Percentiles rank a stretch among this genome's conserved stretches.
These are phyloP conservation scores for Salix suchowensis DNA, from an alignment of 345 rosid species.

Conservation along the genomic window DNA sequence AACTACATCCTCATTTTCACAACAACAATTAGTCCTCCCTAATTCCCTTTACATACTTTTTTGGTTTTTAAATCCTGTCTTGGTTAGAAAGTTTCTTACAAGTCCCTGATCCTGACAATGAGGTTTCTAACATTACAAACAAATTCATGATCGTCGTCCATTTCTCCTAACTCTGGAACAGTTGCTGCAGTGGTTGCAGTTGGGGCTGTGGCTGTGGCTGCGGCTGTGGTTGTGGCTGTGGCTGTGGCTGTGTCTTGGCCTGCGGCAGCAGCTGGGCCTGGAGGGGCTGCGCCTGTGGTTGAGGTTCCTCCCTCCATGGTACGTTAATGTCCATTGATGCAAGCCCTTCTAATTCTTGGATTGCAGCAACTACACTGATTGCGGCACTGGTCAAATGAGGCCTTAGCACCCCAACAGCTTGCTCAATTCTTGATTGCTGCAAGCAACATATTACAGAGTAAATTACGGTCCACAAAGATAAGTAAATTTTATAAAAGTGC, in stretches of 20 bases:
- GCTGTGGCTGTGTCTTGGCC: background rate
- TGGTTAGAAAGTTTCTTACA: constrained; percentile 21
- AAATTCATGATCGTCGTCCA: background rate
- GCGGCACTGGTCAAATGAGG: constrained; percentile 36
- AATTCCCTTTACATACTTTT: constrained; percentile 12
- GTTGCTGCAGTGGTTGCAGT: background rate
- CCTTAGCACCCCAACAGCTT: constrained; percentile 41
- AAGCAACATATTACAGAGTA: constrained; percentile 9
- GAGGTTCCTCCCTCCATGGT: constrained; percentile 32
- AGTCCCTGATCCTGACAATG: constrained; percentile 7
- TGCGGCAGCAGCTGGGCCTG: background rate
- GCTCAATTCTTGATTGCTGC: constrained; percentile 62
- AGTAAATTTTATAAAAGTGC: background rate
- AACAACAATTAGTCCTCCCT: constrained; percentile 22
- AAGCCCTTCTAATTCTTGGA: constrained; percentile 62
- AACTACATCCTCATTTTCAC: constrained; percentile 17
- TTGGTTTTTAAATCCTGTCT: background rate
- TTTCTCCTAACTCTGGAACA: constrained; percentile 7
- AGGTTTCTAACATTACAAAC: background rate
- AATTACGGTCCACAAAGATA: background rate
- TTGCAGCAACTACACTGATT: constrained; percentile 36
- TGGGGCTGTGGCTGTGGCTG: no score
- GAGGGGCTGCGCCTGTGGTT: background rate
- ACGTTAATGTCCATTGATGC: constrained; percentile 37
- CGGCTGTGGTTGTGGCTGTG: no score